Percentiles rank a stretch among this genome's conserved stretches.
Evolutionary conservation across 208 protist species (phyloP).

Genomic region (Leishmania guyanensis): DNA sequence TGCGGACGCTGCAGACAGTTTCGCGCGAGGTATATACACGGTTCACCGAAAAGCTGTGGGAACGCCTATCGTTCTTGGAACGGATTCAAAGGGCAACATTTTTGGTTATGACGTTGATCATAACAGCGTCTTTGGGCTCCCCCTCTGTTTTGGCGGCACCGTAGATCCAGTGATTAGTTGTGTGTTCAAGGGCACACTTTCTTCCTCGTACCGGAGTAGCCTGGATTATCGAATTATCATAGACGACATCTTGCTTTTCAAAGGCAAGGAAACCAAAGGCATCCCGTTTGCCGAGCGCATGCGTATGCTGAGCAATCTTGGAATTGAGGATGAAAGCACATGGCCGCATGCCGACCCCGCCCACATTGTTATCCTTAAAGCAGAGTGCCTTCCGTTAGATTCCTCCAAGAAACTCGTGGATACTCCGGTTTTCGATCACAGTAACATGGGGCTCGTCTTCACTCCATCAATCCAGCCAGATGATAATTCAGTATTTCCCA

Average conservation of each 20-base stretch:
- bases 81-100: conserved; percentile 50
- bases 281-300: conserved; percentile 65
- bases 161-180: conserved; percentile 35
- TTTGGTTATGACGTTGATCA: conserved; percentile 63
- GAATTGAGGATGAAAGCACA: conserved; percentile 64
- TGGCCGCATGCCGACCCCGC: conserved; percentile 63
- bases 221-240: conserved; percentile 75
- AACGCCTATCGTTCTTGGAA: conserved; percentile 52
- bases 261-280: conserved; percentile 54
- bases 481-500: conserved; percentile 16
- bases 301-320: conserved; percentile 52
- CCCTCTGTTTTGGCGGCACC: conserved; percentile 52
- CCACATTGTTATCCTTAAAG: conserved; percentile 63
- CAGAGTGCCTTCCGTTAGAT: conserved; percentile 44
- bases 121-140: conserved; percentile 66
- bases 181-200: conserved; percentile 69
- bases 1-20: conserved; percentile 58
- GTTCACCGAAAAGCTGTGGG: conserved; percentile 52
- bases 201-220: conserved; percentile 51
- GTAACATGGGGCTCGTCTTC: conserved; percentile 69
- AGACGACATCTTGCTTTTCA: conserved; percentile 74
- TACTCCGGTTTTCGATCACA: conserved; percentile 48
- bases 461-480: conserved; percentile 33
- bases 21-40: conserved; percentile 56
- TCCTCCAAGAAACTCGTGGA: conserved; percentile 36